Evolutionary conservation across 805 yeast genomes (phyloP), one percentile per base, ranked within the genome.

Genomic region (Monosporozyma solicola): DNA sequence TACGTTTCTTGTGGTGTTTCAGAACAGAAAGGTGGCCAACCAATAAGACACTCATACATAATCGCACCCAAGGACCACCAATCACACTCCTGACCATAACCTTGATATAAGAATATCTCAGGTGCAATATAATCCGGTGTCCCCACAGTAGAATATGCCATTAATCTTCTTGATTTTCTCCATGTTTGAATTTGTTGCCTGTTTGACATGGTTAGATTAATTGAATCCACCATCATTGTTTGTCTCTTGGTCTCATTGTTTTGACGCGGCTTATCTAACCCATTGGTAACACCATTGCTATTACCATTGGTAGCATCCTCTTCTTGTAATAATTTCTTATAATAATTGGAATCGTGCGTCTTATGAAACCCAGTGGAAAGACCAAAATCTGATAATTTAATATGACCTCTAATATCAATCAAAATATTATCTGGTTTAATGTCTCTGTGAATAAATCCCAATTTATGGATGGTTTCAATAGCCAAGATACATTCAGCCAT

Each of bases 11-110:
- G 95, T 10, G 96, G 96, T 10, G 95, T 87, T 63, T 90, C 97
- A 0, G 94, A 84, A 72, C 97, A 90, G 69, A 90, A 90, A 48
- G 97, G 97, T 27, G 97, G 97, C 96, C 96, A 90, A 33, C 97
- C 97, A 55, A 90, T 87, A 56, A 90, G 73, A 73, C 97, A 90
- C 75, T 90, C 97, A 70, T 85, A 90, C 97, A 90, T 91, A 65
- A 90, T 90, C 1, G 96, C 96, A 32, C 97, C 97, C 47, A 90
- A 72, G 8, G 95, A 86, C 97, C 97, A 90, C 97, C 97, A 90
- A 69, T 90, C 97, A 72, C 97, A 90, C 66, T 90, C 96, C 71
- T 89, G 96, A 11, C 97, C 96, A 69, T 90, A 90, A 5, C 97
- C 97, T 72, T 90, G 94, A 61, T 89, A 89, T 48, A 88, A 75